Conservation (phyloP, 139 green algal genomes). For the Chlamydomonas eustigma region DNA sequence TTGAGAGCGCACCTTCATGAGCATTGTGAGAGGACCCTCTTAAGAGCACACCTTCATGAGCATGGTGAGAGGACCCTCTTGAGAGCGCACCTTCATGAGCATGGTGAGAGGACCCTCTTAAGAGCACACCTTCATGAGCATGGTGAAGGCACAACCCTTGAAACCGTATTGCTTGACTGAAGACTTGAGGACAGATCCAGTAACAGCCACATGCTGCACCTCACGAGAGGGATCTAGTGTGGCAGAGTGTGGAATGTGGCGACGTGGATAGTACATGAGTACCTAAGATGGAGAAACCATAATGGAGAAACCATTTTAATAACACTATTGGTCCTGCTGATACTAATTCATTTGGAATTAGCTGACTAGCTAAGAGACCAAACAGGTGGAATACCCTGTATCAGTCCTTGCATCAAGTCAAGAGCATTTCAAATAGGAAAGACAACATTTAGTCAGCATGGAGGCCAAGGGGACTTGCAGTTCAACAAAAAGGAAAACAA, state of each 20-base stretch:
- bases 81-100: too few species aligned
- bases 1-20: too few species aligned
- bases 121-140: not conserved
- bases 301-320: not conserved
- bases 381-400: not conserved
- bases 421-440: not conserved
- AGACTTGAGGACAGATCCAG: not conserved
- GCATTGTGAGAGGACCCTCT: too few species aligned
- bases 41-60: too few species aligned
- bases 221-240: not conserved
- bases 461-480: too few species aligned
- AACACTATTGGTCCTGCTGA: not conserved
- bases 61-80: too few species aligned
- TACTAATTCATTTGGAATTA: too few species aligned
- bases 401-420: not conserved
- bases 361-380: not conserved
- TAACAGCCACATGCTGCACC: constrained; percentile 5
- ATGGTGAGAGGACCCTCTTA: too few species aligned
- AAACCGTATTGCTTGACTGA: not conserved
- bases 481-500: too few species aligned
- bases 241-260: not conserved
- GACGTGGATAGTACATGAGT: constrained; percentile 6
- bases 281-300: not conserved
- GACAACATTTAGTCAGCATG: not conserved
- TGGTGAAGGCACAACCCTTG: not conserved